Evolutionary conservation across 352 stramenopile genomes (phyloP).

Genomic region (Phytophthora citricola): DNA sequence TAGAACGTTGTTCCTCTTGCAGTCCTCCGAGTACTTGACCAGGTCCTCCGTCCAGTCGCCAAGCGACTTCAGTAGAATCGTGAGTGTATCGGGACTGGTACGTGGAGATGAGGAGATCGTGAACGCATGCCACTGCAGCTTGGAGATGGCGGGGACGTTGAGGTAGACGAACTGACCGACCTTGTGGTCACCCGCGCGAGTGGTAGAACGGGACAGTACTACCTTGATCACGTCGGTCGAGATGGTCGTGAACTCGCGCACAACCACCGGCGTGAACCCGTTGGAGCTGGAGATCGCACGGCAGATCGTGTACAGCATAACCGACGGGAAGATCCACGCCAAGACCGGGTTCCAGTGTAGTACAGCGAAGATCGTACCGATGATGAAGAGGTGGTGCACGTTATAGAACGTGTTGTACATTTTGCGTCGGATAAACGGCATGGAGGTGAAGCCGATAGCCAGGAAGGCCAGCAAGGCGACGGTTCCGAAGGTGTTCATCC

Average conservation of each 20-base stretch:
- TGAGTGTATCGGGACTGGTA: constrained; percentile 40
- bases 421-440: constrained; percentile 46
- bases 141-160: constrained; percentile 50
- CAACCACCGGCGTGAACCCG: constrained; percentile 30
- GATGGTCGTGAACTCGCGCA: constrained; percentile 40
- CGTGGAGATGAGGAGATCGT: constrained; percentile 52
- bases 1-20: constrained; percentile 27
- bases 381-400: constrained; percentile 57
- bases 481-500: constrained; percentile 61
- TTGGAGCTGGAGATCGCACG: constrained; percentile 47
- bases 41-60: constrained; percentile 58
- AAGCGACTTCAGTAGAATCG: constrained; percentile 54
- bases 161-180: constrained; percentile 57
- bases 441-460: constrained; percentile 46
- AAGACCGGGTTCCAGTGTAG: constrained; percentile 49
- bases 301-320: constrained; percentile 50
- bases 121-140: constrained; percentile 61
- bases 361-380: constrained; percentile 48
- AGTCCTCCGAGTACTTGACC: constrained; percentile 43
- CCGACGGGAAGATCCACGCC: constrained; percentile 45
- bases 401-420: constrained; percentile 56
- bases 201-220: constrained; percentile 33
- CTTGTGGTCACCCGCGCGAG: constrained; percentile 28
- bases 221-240: constrained; percentile 43
- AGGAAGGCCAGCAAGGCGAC: constrained; percentile 50